A percentile compares a stretch with the other conserved stretches of the same genome.
These are phyloP conservation scores for Pleurotus pulmonarius DNA, from an alignment of 768 basidiomycete species.

Conservation along the genomic window DNA sequence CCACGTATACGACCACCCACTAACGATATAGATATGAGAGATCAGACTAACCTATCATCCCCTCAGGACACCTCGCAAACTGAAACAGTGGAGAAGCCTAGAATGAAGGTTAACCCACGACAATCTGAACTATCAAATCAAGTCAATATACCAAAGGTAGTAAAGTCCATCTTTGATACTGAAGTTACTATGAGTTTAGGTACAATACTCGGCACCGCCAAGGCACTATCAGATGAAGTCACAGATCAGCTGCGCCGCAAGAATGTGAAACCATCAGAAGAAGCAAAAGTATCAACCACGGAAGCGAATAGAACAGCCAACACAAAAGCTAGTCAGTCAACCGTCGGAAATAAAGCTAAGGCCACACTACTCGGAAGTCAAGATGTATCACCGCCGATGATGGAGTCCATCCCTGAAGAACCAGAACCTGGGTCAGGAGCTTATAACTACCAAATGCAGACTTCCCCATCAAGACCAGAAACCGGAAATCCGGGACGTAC, in stretches of 20 bases:
- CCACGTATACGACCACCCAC: not conserved
- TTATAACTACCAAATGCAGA: no score
- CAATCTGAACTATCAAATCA: conserved; percentile 6
- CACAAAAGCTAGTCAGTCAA: not conserved
- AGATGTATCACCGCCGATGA: no score
- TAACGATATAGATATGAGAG: not conserved
- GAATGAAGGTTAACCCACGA: not conserved
- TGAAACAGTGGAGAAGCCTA: no score
- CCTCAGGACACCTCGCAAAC: not conserved
- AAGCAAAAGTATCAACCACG: no score
- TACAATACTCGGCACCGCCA: not conserved
- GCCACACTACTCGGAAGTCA: no score
- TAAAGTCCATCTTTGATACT: not conserved
- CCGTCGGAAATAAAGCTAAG: not conserved
- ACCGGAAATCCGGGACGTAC: no score
- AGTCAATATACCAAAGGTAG: not conserved
- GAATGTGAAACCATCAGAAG: not conserved
- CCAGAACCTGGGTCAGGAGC: no score
- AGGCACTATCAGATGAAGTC: not conserved
- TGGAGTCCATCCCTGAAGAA: no score
- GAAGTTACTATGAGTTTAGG: not conserved
- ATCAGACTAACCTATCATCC: not conserved
- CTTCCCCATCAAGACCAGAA: no score
- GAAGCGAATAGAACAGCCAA: no score
- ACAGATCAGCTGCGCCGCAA: not conserved